These are phyloP conservation scores for Schrenkiella parvula DNA, from an alignment of 345 rosid genomes.

Conservation along the genomic window DNA sequence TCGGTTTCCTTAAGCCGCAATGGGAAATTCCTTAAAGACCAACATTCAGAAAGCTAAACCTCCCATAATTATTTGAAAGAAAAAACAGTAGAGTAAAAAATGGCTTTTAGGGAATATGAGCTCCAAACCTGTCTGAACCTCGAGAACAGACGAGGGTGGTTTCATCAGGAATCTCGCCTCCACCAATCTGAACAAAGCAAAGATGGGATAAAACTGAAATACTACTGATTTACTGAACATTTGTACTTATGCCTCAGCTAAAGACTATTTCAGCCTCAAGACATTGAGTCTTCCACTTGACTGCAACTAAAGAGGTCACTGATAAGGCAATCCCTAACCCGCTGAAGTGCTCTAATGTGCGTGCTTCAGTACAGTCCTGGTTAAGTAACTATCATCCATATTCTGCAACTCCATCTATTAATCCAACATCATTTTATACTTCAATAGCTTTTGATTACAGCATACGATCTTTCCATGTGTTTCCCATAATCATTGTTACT, in stretches of 20 bases:
- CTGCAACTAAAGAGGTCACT: background rate
- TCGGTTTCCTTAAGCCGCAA: background rate
- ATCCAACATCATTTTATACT: background rate
- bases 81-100: background rate
- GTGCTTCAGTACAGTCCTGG: background rate
- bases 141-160: conserved; percentile 78
- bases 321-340: background rate
- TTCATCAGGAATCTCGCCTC: conserved; percentile 87
- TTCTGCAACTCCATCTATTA: conserved; percentile 2
- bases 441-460: conserved; percentile 3
- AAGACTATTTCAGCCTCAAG: background rate
- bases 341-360: background rate
- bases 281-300: background rate
- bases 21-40: background rate
- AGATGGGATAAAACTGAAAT: conserved; percentile 26
- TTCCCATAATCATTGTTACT: background rate
- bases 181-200: conserved; percentile 65
- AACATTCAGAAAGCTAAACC: background rate
- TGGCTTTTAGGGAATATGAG: conserved; percentile 10
- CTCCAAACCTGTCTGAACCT: conserved; percentile 89
- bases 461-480: background rate
- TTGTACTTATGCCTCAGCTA: background rate
- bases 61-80: background rate
- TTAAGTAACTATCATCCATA: background rate
- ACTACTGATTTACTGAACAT: background rate